phyloP scores from a whole-genome alignment of 352 stramenopile species.

The Saprolegnia diclina region DNA sequence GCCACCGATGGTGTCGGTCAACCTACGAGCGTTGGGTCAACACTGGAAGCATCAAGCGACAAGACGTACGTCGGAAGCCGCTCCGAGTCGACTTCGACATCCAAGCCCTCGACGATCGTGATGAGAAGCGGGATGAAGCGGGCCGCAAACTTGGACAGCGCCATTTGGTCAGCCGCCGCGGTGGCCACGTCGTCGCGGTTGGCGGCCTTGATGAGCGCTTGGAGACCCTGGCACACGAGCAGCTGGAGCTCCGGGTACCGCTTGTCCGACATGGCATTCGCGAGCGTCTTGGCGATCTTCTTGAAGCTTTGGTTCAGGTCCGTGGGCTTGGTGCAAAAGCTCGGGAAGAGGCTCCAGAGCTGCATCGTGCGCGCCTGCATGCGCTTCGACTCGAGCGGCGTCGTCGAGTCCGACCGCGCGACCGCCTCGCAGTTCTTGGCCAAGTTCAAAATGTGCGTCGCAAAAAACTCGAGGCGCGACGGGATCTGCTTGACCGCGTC shows the following conservation, averaged over 20 bases:
- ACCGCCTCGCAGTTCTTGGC: conserved; percentile 67
- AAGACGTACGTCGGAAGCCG: conserved; percentile 29
- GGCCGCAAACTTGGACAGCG: conserved; percentile 67
- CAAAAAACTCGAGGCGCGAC: conserved; percentile 70
- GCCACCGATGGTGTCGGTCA: conserved; percentile 74
- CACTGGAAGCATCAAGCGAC: too few relatives aligned
- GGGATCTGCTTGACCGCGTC: conserved; percentile 49
- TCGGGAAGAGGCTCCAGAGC: conserved; percentile 78
- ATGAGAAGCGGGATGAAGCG: conserved; percentile 83
- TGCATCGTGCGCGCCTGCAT: conserved; percentile 73
- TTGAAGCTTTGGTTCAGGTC: conserved; percentile 81
- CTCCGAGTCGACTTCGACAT: conserved; percentile 70
- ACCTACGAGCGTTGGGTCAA: background rate
- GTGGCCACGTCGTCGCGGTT: conserved; percentile 44
- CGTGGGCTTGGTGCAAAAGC: conserved; percentile 57
- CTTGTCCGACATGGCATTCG: conserved; percentile 83
- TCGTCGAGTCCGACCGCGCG: conserved; percentile 55
- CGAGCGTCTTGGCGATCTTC: conserved; percentile 79
- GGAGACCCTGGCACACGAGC: conserved; percentile 78
- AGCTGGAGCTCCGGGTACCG: conserved; percentile 78
- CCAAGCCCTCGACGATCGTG: conserved; percentile 75
- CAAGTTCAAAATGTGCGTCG: conserved; percentile 56
- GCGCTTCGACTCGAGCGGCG: conserved; percentile 64
- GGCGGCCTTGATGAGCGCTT: conserved; percentile 63
- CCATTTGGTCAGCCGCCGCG: conserved; percentile 55